phyloP scores from a whole-genome alignment of 2,329 filamentous ascomycete genomes.

The Diplocarpon mali region DNA sequence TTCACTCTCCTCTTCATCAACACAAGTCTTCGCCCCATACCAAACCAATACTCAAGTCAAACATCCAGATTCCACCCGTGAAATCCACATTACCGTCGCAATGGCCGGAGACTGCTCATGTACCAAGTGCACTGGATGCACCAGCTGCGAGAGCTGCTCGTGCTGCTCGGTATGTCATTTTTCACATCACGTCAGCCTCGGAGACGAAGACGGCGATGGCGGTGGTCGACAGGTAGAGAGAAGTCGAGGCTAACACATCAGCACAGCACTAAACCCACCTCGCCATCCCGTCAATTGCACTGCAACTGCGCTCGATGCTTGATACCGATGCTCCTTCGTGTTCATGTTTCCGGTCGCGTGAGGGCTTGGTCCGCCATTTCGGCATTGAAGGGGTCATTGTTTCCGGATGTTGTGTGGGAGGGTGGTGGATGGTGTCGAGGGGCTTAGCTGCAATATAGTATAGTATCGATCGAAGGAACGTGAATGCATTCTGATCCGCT shows the following conservation, averaged over 20 bases:
- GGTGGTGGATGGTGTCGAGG: no score
- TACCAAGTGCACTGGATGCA: slow-evolving; percentile 5
- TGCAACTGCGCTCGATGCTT: no score
- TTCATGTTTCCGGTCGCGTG: no score
- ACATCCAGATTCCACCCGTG: neutral
- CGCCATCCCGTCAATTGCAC: neutral
- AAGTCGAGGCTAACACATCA: neutral
- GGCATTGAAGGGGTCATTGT: no score
- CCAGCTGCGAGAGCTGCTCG: slow-evolving; percentile 8
- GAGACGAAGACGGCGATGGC: no score
- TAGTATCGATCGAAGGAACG: no score
- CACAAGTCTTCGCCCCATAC: neutral
- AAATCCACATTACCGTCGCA: slow-evolving; percentile 1
- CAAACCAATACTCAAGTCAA: neutral
- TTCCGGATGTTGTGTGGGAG: no score
- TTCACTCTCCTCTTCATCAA: neutral
- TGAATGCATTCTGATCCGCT: no score
- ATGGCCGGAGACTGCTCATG: slow-evolving; percentile 9
- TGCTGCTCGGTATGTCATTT: slow-evolving; percentile 12
- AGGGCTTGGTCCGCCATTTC: no score
- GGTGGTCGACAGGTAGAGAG: no score
- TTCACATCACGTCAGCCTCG: neutral
- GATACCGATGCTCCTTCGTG: no score
- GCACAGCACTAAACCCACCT: neutral
- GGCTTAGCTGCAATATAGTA: no score